These are phyloP conservation scores for Corylus americana DNA, from an alignment of 306 rosid genomes.

Conservation along the genomic window DNA sequence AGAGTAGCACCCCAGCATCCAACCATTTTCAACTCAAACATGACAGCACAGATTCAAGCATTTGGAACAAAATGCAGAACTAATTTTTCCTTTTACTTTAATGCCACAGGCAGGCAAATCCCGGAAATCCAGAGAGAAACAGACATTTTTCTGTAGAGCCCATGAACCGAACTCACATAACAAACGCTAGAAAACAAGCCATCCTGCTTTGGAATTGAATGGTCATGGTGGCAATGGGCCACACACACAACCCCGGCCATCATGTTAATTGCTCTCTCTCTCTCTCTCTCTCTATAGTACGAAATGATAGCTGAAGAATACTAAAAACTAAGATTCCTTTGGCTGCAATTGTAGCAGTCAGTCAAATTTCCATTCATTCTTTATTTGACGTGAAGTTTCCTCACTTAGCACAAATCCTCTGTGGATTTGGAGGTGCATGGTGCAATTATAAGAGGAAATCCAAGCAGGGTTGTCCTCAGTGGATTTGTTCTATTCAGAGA, in stretches of 20 bases:
- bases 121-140: neutral
- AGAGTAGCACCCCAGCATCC: neutral
- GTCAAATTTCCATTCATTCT: neutral
- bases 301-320: neutral
- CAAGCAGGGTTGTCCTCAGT: neutral
- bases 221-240: constrained; percentile 1
- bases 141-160: neutral
- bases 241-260: neutral
- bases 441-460: neutral
- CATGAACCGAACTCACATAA: neutral
- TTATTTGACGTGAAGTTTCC: neutral
- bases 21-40: neutral
- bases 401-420: neutral
- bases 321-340: constrained; percentile 2
- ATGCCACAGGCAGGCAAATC: neutral
- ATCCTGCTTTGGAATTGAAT: neutral
- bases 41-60: neutral
- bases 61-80: neutral
- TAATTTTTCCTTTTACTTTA: neutral
- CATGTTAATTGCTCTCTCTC: neutral
- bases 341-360: neutral
- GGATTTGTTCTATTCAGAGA: neutral
- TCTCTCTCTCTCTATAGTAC: neutral
- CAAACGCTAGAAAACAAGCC: neutral
- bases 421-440: no score